Base-by-base conservation (phyloP, 352 stramenopile species). In the Phytopythium vexans region DNA sequence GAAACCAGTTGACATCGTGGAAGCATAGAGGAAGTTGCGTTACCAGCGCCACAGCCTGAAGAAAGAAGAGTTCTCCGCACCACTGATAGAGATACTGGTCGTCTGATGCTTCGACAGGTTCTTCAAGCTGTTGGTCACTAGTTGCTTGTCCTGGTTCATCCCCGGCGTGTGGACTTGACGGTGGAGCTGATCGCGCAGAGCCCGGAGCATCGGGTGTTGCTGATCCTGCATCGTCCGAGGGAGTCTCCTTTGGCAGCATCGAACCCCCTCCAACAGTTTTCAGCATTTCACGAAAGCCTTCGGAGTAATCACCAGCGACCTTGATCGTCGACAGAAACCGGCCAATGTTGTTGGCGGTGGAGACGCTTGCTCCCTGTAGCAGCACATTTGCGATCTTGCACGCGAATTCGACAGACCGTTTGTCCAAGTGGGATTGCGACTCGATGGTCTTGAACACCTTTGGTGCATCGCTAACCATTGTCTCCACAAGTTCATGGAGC, bases 31-130 rank as follows among this genome's bases (percentile, higher is more conserved):
- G 21, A 27, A 27, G 21, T 27, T 27, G 21, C 21, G 21, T 27
- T 27, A 27, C 21, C 21, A 27, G 21, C 21, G 21, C 21, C 12
- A 76, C 50, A 0, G 71, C 66, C 52, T 89, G 65, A 33, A 89
- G 47, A 42, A 90, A 82, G 45, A 77, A 79, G 0, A 88, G 39
- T 46, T 92, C 82, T 12, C 72, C 82, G 44, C 66, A 77, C 82
- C 82, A 89, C 0, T 68, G 58, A 54, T 72, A 86, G 39, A 88
- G 41, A 16, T 75, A 78, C 2, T 77, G 45, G 12, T 92, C 77
- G 36, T 92, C 70, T 11, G 35, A 41, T n/a, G 15, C 4, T n/a
- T 8, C n/a, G 4, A 16, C 21, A 27, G 21, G 21, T 27, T 27
- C 21, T 27, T 27, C 21, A 27, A 27, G 21, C 21, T 27, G 21